Base-by-base conservation (phyloP, 495 filamentous ascomycete species). In the Aspergillus carlsbadensis region DNA sequence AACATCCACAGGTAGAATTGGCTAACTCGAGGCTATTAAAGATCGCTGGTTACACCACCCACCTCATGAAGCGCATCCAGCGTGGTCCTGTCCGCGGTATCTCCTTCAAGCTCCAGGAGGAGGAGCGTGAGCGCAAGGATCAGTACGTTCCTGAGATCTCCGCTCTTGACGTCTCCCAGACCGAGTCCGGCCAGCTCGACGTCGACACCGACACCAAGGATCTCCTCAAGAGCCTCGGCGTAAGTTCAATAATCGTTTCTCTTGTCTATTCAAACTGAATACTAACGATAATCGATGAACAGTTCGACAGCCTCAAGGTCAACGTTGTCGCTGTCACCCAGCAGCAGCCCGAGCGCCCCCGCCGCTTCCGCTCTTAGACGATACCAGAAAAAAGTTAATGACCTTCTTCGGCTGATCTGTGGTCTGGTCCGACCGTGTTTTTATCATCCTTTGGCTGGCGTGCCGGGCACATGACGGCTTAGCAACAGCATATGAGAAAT, bases 51-150 rank as follows among this genome's bases (percentile, higher is more conserved):
- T 98, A 96, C 84, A 96, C 93, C 65, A 98, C 93, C 57, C 73
- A 78, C 66, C 60, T 78, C 36, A 92, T 98, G 94, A 96, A 96
- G 84, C 94, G 94, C 80, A 98, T 98, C 72, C 93, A 97, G 81
- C 92, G 94, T 75, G 94, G 94, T 43, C 94, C 94, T 60, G 94
- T 98, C 78, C 94, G 94, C 69, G 94, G 94, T 84, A 98, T 98
- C 80, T 98, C 95, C 75, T 98, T 98, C 91, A 98, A 98, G 86
- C 88, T 98, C 51, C 94, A 98, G 83, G 94, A 98, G 82, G 94
- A 98, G 82, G 94, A 98, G 84, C 88, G 94, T 82, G 94, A 98
- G 83, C 87, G 94, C 71, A 98, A 98, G 88, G 94, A 98, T 84
- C 95, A 98, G 85, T 98, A 96, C 81, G 94, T 98, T 59, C 95